Evolutionary conservation across 2,329 filamentous ascomycete genomes (phyloP).

Genomic region (Aspergillus viridinutans): DNA sequence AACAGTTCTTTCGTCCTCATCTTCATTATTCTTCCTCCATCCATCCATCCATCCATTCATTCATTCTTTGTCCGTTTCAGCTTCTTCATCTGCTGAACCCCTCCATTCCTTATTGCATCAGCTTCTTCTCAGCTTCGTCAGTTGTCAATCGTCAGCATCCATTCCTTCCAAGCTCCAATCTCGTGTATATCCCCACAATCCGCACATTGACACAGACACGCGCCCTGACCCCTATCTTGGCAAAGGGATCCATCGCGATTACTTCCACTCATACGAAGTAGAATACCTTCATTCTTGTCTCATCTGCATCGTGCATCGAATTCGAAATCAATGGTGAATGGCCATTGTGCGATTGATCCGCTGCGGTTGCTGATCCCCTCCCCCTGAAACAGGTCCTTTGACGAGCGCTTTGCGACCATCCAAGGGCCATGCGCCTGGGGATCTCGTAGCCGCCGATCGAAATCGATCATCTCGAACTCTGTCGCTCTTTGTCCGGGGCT

Average conservation of each 20-base stretch:
- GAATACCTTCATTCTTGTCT: background rate
- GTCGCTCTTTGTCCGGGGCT: slow-evolving; percentile 12
- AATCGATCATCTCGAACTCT: slow-evolving; percentile 1
- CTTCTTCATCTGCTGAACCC: background rate
- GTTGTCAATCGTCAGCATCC: background rate
- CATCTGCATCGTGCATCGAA: background rate
- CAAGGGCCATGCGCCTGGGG: slow-evolving; percentile 15
- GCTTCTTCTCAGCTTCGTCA: background rate
- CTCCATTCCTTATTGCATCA: slow-evolving; percentile 6
- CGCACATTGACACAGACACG: slow-evolving; percentile 6
- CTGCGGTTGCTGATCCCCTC: background rate
- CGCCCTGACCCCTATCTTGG: slow-evolving; percentile 15
- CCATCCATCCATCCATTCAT: slow-evolving; percentile 4
- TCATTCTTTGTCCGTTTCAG: background rate
- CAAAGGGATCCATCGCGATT: background rate
- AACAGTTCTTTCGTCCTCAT: too few species aligned
- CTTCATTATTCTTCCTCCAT: background rate
- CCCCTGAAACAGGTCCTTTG: slow-evolving; percentile 1
- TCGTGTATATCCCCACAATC: background rate
- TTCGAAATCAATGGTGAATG: slow-evolving; percentile 3
- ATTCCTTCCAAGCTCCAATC: background rate
- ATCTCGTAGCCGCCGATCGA: slow-evolving; percentile 10
- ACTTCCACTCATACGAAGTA: background rate
- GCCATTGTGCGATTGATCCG: slow-evolving; percentile 7
- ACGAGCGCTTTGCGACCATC: background rate